Conservation (phyloP, 164 flowering plant genomes). For the Magnolia officinalis region DNA sequence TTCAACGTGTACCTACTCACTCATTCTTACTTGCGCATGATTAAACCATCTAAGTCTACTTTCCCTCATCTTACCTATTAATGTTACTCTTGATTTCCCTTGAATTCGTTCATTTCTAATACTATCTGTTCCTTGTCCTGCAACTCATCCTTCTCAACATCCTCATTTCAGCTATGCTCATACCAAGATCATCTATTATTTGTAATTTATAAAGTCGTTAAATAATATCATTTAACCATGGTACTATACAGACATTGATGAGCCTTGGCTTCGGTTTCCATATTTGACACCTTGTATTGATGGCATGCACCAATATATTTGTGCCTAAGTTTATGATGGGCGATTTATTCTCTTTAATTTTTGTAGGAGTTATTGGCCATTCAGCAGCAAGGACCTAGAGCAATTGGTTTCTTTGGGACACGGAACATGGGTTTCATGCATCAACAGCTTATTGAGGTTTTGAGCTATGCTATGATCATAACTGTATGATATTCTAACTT, state of each 20-base stretch:
- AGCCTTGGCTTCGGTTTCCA: background rate
- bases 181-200: too few relatives aligned
- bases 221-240: too few relatives aligned
- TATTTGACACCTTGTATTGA: background rate
- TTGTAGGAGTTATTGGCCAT: conserved; percentile 89
- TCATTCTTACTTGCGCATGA: too few relatives aligned
- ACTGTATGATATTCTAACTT: conserved; percentile 56
- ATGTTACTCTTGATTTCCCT: too few relatives aligned
- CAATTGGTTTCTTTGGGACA: conserved; percentile 97
- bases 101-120: too few relatives aligned
- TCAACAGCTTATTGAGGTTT: conserved; percentile 95
- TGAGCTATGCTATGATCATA: conserved; percentile 97
- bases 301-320: background rate
- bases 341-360: background rate
- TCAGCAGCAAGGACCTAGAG: conserved; percentile 96
- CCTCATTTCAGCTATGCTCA: too few relatives aligned
- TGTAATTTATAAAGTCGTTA: too few relatives aligned
- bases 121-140: too few relatives aligned
- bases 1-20: too few relatives aligned
- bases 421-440: conserved; percentile 98
- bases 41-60: too few relatives aligned
- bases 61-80: too few relatives aligned
- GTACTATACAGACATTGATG: background rate
- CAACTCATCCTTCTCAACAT: too few relatives aligned
- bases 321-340: background rate